phyloP scores from a whole-genome alignment of 495 filamentous ascomycete genomes.

The Neurospora sp. region DNA sequence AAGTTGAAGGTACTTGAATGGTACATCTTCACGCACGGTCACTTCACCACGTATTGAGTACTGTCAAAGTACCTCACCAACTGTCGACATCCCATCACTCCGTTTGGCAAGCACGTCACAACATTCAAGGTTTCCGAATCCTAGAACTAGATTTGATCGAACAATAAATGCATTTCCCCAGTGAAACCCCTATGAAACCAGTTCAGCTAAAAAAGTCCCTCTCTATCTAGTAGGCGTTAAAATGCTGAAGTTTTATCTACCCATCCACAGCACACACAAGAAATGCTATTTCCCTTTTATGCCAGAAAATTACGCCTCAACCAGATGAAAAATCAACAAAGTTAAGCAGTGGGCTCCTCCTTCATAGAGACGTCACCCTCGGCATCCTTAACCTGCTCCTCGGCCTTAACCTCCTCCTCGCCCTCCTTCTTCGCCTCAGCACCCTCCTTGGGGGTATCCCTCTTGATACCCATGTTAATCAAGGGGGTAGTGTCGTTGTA shows the following conservation, averaged over 20 bases:
- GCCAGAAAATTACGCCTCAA: neutral
- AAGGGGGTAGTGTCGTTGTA: conserved; percentile 78
- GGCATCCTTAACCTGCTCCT: neutral
- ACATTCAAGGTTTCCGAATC: neutral
- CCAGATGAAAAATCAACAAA: neutral
- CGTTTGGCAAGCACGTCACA: neutral
- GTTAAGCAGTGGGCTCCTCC: neutral
- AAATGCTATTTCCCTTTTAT: neutral
- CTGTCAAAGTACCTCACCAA: neutral
- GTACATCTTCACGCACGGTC: neutral
- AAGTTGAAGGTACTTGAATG: neutral
- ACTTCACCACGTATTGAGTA: neutral
- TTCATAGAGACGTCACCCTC: neutral
- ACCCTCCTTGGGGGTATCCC: conserved; percentile 20
- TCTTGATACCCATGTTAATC: conserved; percentile 44
- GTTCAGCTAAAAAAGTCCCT: neutral
- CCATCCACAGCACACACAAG: neutral
- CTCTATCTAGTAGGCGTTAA: neutral
- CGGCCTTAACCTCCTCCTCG: conserved; percentile 11
- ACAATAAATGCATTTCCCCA: neutral
- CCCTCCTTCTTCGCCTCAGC: conserved; percentile 6
- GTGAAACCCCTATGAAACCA: neutral
- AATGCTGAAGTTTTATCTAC: neutral
- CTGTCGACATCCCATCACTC: neutral
- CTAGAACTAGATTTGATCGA: neutral